Evolutionary conservation across 1,139 yeast species (phyloP).

Genomic region (Geotrichum macrosporum): DNA sequence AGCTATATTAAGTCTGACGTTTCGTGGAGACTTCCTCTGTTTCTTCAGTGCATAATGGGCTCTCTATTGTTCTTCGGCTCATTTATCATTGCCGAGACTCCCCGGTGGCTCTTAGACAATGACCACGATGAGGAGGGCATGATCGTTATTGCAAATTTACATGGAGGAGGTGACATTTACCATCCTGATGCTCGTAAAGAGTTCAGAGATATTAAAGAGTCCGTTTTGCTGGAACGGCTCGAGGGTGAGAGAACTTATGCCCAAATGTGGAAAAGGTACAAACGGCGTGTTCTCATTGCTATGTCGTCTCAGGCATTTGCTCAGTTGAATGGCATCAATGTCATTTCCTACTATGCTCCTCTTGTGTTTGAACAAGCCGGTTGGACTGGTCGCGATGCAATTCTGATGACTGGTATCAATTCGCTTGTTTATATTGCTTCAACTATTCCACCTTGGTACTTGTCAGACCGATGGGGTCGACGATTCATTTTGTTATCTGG

Average conservation of each 20-base stretch:
- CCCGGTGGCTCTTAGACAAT: slow-evolving; percentile 83
- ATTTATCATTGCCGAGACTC: slow-evolving; percentile 76
- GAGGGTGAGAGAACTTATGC: slow-evolving; percentile 73
- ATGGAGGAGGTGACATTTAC: slow-evolving; percentile 59
- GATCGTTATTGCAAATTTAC: slow-evolving; percentile 74
- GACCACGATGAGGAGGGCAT: slow-evolving; percentile 88
- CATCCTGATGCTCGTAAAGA: slow-evolving; percentile 58
- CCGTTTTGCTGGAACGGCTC: slow-evolving; percentile 68
- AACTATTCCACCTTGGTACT: slow-evolving; percentile 86
- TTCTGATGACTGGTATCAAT: slow-evolving; percentile 90
- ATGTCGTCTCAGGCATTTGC: slow-evolving; percentile 91
- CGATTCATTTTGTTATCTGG: slow-evolving; percentile 76
- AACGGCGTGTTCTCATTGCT: slow-evolving; percentile 77
- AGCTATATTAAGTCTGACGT: slow-evolving; percentile 52
- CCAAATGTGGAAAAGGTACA: slow-evolving; percentile 66
- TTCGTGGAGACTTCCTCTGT: slow-evolving; percentile 79
- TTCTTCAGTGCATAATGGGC: slow-evolving; percentile 75
- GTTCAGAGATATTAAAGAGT: slow-evolving; percentile 72
- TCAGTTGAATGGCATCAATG: slow-evolving; percentile 88
- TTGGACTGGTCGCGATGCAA: slow-evolving; percentile 83
- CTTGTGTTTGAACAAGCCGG: slow-evolving; percentile 93
- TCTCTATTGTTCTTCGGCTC: slow-evolving; percentile 64
- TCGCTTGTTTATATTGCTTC: slow-evolving; percentile 67
- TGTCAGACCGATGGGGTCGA: slow-evolving; percentile 89
- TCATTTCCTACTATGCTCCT: slow-evolving; percentile 90